Conservation (phyloP, 2,329 filamentous ascomycete genomes). For the Pestalotiopsis fici region DNA sequence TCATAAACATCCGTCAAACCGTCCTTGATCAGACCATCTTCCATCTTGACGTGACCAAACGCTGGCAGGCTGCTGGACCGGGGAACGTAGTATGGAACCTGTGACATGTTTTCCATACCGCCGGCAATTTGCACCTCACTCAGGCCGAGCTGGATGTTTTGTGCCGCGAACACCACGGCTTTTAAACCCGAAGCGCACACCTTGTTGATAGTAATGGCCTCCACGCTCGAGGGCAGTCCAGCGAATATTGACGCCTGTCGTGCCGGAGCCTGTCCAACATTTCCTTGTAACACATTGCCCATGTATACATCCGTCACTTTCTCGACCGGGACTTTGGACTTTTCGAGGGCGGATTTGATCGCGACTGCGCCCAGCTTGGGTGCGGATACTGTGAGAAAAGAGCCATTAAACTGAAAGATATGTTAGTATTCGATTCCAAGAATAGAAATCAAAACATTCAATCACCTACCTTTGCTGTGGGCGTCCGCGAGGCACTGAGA, state of each 20-base stretch:
- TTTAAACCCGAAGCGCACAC: constrained; percentile 96
- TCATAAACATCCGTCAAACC: constrained; percentile 96
- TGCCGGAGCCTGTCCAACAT: constrained; percentile 86
- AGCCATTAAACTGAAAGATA: constrained; percentile 82
- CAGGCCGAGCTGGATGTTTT: constrained; percentile 91
- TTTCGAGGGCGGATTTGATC: constrained; percentile 87
- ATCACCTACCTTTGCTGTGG: constrained; percentile 74
- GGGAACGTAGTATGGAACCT: constrained; percentile 87
- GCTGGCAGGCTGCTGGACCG: constrained; percentile 79
- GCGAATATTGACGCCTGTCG: constrained; percentile 89
- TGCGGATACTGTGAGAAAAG: constrained; percentile 79
- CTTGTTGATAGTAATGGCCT: constrained; percentile 95
- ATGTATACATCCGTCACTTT: constrained; percentile 94
- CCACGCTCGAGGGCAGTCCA: constrained; percentile 76
- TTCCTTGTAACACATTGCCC: constrained; percentile 89
- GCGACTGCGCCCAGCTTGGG: constrained; percentile 87
- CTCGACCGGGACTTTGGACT: constrained; percentile 78
- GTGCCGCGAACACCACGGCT: constrained; percentile 84
- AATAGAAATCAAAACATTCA: background rate
- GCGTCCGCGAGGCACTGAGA: constrained; percentile 84
- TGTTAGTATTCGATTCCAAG: too few species aligned
- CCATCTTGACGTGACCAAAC: constrained; percentile 84
- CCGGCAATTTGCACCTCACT: constrained; percentile 88
- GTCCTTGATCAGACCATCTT: constrained; percentile 93
- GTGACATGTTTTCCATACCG: constrained; percentile 98